A percentile compares a stretch with the other conserved stretches of the same genome.
phyloP scores from a whole-genome alignment of 2,329 filamentous ascomycete genomes.

The Penicillium sp. region DNA sequence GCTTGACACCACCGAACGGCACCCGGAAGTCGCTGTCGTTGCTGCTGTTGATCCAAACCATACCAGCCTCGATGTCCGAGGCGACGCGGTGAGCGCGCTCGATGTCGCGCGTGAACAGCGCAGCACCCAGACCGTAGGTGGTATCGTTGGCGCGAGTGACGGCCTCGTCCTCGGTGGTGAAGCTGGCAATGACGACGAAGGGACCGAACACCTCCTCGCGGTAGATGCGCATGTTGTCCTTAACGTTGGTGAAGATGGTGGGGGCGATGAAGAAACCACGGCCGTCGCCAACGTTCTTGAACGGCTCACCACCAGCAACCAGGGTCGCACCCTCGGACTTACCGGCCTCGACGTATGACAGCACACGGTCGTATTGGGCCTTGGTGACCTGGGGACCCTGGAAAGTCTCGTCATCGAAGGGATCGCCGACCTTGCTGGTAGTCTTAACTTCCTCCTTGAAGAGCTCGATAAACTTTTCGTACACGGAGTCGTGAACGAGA shows the following conservation, averaged over 20 bases:
- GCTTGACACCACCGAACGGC: constrained; percentile 68
- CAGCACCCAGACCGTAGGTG: constrained; percentile 44
- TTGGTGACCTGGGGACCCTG: constrained; percentile 46
- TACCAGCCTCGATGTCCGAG: constrained; percentile 67
- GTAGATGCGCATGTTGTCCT: constrained; percentile 64
- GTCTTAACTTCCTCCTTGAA: constrained; percentile 41
- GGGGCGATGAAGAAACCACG: constrained; percentile 71
- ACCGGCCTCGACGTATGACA: constrained; percentile 72
- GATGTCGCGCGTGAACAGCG: constrained; percentile 60
- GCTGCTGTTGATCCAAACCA: constrained; percentile 72
- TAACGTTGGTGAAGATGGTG: constrained; percentile 65
- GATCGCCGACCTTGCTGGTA: constrained; percentile 46
- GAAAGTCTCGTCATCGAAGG: constrained; percentile 46
- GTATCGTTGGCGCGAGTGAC: constrained; percentile 64
- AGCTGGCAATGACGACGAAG: constrained; percentile 63
- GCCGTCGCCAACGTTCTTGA: constrained; percentile 59
- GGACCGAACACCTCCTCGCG: constrained; percentile 69
- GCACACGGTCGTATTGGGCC: constrained; percentile 57
- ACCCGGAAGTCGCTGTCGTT: constrained; percentile 56
- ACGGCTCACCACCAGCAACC: constrained; percentile 64
- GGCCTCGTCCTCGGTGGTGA: constrained; percentile 66
- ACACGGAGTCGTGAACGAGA: constrained; percentile 62
- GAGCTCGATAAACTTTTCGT: constrained; percentile 41
- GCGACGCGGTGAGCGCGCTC: constrained; percentile 64
- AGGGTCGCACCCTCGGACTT: constrained; percentile 74